Percentiles rank a stretch among this genome's conserved stretches.
Conservation (phyloP, 2,329 filamentous ascomycete genomes). For the Cadophora sp. region DNA sequence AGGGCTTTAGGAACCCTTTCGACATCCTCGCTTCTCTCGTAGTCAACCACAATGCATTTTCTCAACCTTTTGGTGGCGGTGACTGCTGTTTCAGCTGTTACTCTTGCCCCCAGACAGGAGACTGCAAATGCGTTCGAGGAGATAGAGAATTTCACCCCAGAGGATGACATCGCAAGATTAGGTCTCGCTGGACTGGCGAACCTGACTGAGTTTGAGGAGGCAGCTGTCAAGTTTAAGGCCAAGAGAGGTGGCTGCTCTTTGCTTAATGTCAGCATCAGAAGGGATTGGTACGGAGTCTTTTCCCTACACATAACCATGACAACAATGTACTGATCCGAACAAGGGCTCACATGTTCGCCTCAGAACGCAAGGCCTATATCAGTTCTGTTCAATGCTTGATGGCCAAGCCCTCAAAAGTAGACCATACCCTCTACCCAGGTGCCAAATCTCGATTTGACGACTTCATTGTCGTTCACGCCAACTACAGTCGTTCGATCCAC, state of each 20-base stretch:
- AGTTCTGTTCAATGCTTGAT: slow-evolving; percentile 17
- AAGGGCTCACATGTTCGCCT: slow-evolving; percentile 11
- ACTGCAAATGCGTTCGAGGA: slow-evolving; percentile 2
- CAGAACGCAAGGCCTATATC: slow-evolving; percentile 15
- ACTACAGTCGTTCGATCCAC: slow-evolving; percentile 46
- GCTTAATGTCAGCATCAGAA: slow-evolving; percentile 15
- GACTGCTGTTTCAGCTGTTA: background rate
- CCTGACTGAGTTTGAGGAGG: slow-evolving; percentile 3
- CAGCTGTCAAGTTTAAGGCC: slow-evolving; percentile 9
- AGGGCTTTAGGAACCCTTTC: background rate
- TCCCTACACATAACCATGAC: background rate
- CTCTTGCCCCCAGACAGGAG: background rate
- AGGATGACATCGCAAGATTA: slow-evolving; percentile 13
- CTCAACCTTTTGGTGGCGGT: background rate
- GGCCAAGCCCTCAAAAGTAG: slow-evolving; percentile 44
- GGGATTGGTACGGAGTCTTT: slow-evolving; percentile 5
- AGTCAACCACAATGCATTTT: background rate
- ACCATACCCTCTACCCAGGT: slow-evolving; percentile 42
- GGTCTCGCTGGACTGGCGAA: slow-evolving; percentile 8
- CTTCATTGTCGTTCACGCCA: slow-evolving; percentile 49
- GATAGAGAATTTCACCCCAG: slow-evolving; percentile 8
- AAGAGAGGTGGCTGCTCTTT: slow-evolving; percentile 2
- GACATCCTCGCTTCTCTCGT: background rate
- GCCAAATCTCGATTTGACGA: slow-evolving; percentile 49
- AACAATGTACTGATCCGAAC: background rate